A percentile compares a stretch with the other conserved stretches of the same genome.
phyloP scores from a whole-genome alignment of 148 eudicot genomes.

The Polygonum maritimum region DNA sequence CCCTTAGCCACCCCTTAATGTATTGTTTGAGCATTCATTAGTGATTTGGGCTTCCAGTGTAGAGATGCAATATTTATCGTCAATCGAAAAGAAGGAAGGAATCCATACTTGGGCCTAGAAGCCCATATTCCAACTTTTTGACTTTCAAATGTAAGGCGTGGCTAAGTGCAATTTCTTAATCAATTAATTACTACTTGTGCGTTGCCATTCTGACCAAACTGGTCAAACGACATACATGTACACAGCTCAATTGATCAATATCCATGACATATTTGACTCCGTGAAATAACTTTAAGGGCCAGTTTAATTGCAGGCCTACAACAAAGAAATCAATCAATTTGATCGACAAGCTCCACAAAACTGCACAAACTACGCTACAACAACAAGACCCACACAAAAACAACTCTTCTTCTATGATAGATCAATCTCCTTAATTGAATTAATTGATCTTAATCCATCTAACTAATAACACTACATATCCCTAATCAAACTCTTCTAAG shows the following conservation, averaged over 20 bases:
- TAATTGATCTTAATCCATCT: not conserved
- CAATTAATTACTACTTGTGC: not conserved
- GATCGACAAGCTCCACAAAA: not conserved
- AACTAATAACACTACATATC: not conserved
- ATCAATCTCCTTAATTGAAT: not conserved
- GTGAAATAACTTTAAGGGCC: not conserved
- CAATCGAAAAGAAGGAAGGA: no score
- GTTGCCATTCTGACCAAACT: not conserved
- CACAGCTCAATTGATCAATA: not conserved
- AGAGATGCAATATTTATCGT: no score
- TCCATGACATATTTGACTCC: not conserved
- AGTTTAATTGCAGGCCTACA: no score
- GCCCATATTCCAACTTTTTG: no score
- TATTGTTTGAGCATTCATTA: no score
- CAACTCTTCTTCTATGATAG: not conserved
- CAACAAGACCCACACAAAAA: not conserved
- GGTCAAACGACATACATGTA: not conserved
- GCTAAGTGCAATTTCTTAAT: no score
- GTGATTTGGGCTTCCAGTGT: no score
- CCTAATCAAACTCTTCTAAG: conserved; percentile 39
- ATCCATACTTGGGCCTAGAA: no score
- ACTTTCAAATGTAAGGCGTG: no score
- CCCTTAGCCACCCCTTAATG: no score
- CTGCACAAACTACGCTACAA: not conserved
- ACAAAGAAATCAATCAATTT: no score